A percentile compares a stretch with the other conserved stretches of the same genome.
Evolutionary conservation across 2,329 filamentous ascomycete species (phyloP).

Genomic region (Sporothrix globosa): DNA sequence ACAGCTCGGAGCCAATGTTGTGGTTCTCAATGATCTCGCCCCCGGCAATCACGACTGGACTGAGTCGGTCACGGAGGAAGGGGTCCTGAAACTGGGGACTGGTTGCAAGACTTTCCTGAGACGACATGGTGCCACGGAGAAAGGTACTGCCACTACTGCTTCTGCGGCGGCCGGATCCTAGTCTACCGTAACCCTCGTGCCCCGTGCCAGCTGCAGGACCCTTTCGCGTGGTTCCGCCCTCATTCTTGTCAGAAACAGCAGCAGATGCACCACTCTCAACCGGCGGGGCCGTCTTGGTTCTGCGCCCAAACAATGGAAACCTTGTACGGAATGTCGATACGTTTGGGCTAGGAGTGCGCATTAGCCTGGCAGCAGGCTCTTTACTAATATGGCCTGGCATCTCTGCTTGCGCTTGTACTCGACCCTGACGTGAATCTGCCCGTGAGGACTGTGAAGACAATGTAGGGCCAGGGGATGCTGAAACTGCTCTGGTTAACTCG

Average conservation of each 20-base stretch:
- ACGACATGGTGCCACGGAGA: constrained; percentile 52
- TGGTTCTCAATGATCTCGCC: constrained; percentile 64
- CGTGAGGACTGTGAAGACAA: constrained; percentile 34
- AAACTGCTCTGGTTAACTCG: constrained; percentile 5
- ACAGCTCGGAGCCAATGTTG: constrained; percentile 56
- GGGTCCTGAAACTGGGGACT: constrained; percentile 53
- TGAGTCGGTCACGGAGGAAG: constrained; percentile 65
- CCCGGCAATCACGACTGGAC: constrained; percentile 67
- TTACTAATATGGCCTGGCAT: constrained; percentile 14
- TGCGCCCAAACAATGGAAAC: constrained; percentile 78
- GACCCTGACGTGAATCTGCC: constrained; percentile 11
- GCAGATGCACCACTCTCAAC: constrained; percentile 47
- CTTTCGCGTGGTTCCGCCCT: constrained; percentile 63
- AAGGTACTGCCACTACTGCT: constrained; percentile 62
- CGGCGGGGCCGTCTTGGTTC: constrained; percentile 66
- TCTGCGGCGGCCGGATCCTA: constrained; percentile 64
- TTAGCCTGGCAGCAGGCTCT: constrained; percentile 30
- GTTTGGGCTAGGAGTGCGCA: constrained; percentile 59
- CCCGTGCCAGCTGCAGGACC: constrained; percentile 91
- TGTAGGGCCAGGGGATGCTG: constrained; percentile 25
- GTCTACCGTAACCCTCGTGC: constrained; percentile 79
- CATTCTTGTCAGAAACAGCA: constrained; percentile 56
- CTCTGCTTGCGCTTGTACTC: not conserved
- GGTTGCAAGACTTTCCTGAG: constrained; percentile 55
- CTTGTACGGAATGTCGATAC: constrained; percentile 62